Percentiles rank a stretch among this genome's conserved stretches.
Conservation (phyloP, 306 rosid species). For the Vachellia pachyceras region DNA sequence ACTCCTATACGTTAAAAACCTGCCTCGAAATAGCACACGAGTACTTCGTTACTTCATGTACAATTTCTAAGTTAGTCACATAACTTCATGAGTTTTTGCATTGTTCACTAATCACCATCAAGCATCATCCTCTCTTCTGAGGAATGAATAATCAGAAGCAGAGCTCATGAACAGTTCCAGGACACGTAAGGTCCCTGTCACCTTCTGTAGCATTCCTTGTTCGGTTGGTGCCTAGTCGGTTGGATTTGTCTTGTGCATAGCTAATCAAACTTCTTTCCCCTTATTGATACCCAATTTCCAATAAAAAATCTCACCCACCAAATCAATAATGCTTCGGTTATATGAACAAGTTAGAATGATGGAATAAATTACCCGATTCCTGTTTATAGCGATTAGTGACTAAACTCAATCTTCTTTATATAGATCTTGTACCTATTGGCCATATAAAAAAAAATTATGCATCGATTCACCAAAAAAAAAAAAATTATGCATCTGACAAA, state of each 20-base stretch:
- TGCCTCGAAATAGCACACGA: slow-evolving; percentile 5
- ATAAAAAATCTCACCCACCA: slow-evolving; percentile 3
- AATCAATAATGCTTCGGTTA: slow-evolving; percentile 12
- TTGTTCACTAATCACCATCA: slow-evolving; percentile 5
- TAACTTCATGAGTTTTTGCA: background rate
- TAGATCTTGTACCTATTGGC: background rate
- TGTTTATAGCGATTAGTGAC: background rate
- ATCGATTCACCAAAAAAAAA: too few species aligned
- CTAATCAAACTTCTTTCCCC: background rate
- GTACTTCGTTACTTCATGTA: background rate
- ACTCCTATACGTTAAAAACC: slow-evolving; percentile 24
- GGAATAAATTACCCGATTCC: background rate
- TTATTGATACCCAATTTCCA: background rate
- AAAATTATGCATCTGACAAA: background rate
- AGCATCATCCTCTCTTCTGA: background rate
- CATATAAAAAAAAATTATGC: too few species aligned
- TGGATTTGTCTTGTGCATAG: background rate
- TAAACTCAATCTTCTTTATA: background rate
- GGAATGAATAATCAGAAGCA: background rate
- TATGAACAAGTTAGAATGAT: background rate
- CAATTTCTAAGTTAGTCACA: background rate
- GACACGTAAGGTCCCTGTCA: slow-evolving; percentile 12
- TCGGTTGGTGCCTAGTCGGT: background rate
- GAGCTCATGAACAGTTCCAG: background rate
- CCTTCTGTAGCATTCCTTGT: background rate